These are phyloP conservation scores for Passalora sequoiae DNA, from an alignment of 2,329 filamentous ascomycete genomes.

Conservation along the genomic window DNA sequence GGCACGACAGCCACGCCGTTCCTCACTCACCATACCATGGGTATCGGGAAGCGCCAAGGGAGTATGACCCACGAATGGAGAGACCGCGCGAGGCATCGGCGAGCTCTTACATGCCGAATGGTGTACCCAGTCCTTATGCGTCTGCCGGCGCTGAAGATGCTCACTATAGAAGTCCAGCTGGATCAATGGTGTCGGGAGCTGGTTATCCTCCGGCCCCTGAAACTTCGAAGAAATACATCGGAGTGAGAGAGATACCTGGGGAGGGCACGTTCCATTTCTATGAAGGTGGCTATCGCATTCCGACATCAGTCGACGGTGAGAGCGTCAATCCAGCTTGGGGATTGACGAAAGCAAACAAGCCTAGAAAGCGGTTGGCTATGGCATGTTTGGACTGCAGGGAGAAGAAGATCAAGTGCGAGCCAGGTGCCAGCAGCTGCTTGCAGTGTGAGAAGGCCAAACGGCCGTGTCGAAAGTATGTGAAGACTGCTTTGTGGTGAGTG, in stretches of 20 bases:
- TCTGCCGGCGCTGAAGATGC: conserved; percentile 19
- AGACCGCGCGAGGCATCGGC: conserved; percentile 20
- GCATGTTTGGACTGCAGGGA: conserved; percentile 90
- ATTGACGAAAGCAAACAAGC: conserved; percentile 88
- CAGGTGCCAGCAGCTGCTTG: conserved; percentile 77
- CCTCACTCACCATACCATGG: conserved; percentile 24
- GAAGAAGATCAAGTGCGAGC: conserved; percentile 97
- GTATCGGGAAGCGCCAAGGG: conserved; percentile 20
- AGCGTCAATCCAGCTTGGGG: conserved; percentile 88
- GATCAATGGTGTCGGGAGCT: conserved; percentile 17
- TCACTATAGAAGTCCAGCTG: conserved; percentile 19
- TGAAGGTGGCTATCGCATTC: conserved; percentile 31
- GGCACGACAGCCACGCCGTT: conserved; percentile 19
- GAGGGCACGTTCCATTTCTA: conserved; percentile 32
- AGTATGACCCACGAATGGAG: conserved; percentile 22
- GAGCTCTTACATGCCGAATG: conserved; percentile 23
- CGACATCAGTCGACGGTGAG: conserved; percentile 66
- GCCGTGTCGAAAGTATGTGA: conserved; percentile 67
- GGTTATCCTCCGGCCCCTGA: conserved; percentile 22
- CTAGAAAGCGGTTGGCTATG: conserved; percentile 82
- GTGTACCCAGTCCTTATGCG: conserved; percentile 26
- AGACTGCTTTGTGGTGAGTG: neutral
- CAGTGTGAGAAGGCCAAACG: conserved; percentile 90
- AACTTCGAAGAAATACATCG: conserved; percentile 31
- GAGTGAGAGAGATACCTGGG: conserved; percentile 27